Evolutionary conservation across 1,284 basidiomycete species (phyloP).

Genomic region (Fomitopsis pinicola): DNA sequence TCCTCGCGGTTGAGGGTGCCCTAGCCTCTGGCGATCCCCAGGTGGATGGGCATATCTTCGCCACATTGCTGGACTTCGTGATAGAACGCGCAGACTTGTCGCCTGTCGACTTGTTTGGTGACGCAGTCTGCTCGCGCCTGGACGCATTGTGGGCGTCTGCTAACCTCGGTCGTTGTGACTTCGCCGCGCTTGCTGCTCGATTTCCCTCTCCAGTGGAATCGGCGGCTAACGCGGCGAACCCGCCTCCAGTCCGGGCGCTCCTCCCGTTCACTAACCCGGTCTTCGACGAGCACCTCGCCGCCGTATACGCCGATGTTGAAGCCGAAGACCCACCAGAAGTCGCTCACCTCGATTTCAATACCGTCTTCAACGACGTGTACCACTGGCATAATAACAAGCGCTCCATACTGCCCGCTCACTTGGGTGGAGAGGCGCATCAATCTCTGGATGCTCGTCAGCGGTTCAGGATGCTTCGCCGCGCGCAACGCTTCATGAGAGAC

Average conservation of each 20-base stretch:
- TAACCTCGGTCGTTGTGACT: constrained; percentile 15
- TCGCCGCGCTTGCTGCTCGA: constrained; percentile 5
- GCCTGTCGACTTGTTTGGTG: constrained; percentile 29
- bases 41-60: constrained; percentile 50
- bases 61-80: constrained; percentile 34
- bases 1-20: constrained; percentile 27
- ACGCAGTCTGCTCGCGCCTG: constrained; percentile 19
- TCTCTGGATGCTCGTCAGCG: constrained; percentile 32
- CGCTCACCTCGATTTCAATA: constrained; percentile 35
- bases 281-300: constrained; percentile 43
- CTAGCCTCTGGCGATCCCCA: constrained; percentile 30
- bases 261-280: constrained; percentile 49
- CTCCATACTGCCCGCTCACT: constrained; percentile 48
- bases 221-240: background rate
- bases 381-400: constrained; percentile 57
- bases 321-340: constrained; percentile 15
- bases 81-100: constrained; percentile 19
- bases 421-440: constrained; percentile 41
- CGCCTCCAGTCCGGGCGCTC: constrained; percentile 21
- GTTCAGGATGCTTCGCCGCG: constrained; percentile 32
- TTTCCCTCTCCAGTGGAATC: constrained; percentile 3
- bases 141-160: constrained; percentile 21
- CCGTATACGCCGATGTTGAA: constrained; percentile 30
- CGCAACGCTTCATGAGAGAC: constrained; percentile 53
- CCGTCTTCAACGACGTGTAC: constrained; percentile 43